Percentiles rank a stretch among this genome's conserved stretches.
These are phyloP conservation scores for Hyaloscypha variabilis DNA, from an alignment of 495 filamentous ascomycete genomes.

Conservation along the genomic window DNA sequence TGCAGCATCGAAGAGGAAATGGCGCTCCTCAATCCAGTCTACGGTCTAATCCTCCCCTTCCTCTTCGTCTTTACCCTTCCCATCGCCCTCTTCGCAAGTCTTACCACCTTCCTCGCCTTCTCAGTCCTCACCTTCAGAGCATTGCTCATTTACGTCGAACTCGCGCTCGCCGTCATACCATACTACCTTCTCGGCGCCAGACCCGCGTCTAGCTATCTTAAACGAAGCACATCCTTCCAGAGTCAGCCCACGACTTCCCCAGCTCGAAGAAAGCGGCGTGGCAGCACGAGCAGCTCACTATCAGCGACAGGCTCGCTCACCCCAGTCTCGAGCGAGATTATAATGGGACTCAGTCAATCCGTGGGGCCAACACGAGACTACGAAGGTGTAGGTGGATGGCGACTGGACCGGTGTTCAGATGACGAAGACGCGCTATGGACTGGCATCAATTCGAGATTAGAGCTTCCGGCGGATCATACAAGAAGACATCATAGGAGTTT, in stretches of 20 bases:
- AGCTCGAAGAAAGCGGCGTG: slow-evolving; percentile 37
- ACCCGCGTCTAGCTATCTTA: slow-evolving; percentile 25
- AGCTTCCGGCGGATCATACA: slow-evolving; percentile 53
- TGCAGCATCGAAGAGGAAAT: slow-evolving; percentile 32
- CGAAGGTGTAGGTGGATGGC: slow-evolving; percentile 86
- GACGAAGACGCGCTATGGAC: slow-evolving; percentile 69
- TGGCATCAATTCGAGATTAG: slow-evolving; percentile 71
- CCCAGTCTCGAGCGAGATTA: slow-evolving; percentile 36
- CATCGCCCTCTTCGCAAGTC: slow-evolving; percentile 65
- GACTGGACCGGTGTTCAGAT: slow-evolving; percentile 51
- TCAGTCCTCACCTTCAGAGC: slow-evolving; percentile 66
- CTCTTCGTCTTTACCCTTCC: slow-evolving; percentile 69
- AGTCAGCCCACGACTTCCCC: slow-evolving; percentile 1
- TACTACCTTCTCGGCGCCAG: slow-evolving; percentile 53
- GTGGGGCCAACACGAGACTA: slow-evolving; percentile 66
- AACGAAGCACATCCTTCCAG: slow-evolving; percentile 12
- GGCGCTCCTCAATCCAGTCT: slow-evolving; percentile 47
- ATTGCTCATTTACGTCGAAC: slow-evolving; percentile 68
- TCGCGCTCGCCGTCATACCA: slow-evolving; percentile 60
- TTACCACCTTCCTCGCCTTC: slow-evolving; percentile 70
- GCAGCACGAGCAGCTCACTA: slow-evolving; percentile 36
- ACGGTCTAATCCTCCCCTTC: slow-evolving; percentile 58
- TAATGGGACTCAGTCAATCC: slow-evolving; percentile 40
- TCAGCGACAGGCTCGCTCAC: slow-evolving; percentile 39
- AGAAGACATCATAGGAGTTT: slow-evolving; percentile 29